A percentile compares a stretch with the other conserved stretches of the same genome.
Conservation (phyloP, 208 protist species). For the Leishmania mexicana region DNA sequence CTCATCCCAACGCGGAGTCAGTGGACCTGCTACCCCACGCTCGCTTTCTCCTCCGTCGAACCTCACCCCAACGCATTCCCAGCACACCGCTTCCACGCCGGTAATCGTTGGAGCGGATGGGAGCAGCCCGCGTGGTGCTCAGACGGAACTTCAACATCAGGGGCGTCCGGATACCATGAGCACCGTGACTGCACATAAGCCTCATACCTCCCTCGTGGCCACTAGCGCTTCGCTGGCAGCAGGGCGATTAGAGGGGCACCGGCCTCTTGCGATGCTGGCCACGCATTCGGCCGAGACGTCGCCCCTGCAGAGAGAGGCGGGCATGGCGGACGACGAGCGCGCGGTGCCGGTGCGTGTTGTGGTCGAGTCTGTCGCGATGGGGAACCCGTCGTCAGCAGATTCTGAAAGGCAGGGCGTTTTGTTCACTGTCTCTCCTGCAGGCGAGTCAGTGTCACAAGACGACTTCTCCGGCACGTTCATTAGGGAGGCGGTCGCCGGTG, state of each 20-base stretch:
- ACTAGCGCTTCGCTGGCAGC: neutral
- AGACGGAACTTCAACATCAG: neutral
- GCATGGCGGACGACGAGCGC: conserved; percentile 11
- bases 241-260: neutral
- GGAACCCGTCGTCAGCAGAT: neutral
- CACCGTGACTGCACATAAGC: no score
- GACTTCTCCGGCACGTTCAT: neutral
- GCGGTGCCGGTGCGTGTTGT: neutral
- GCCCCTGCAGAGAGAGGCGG: conserved; percentile 7
- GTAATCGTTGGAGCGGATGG: neutral
- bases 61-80: neutral
- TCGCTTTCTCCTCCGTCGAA: neutral
- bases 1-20: neutral
- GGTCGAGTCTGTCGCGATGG: conserved; percentile 1
- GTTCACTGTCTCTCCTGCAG: neutral
- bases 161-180: neutral
- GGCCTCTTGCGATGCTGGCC: neutral
- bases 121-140: neutral
- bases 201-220: neutral
- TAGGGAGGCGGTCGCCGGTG: neutral
- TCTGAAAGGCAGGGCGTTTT: neutral
- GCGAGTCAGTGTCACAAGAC: neutral
- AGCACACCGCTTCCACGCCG: neutral
- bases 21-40: neutral
- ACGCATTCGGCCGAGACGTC: neutral